phyloP scores from a whole-genome alignment of 225 moss, liverwort and hornwort genomes.

The Straminergon stramineum region DNA sequence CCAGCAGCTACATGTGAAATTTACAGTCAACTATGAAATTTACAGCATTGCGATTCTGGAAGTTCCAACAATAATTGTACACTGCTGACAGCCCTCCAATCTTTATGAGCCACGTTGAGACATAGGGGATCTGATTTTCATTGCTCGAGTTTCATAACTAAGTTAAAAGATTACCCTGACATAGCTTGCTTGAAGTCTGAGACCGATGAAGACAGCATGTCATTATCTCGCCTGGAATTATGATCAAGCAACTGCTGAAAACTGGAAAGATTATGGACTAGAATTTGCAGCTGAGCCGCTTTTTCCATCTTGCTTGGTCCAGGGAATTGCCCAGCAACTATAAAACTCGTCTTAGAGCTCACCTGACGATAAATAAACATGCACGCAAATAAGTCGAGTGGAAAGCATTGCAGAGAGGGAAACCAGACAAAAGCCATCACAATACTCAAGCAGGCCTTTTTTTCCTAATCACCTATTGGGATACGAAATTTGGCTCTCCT shows the following conservation, averaged over 20 bases:
- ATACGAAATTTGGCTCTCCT: background rate
- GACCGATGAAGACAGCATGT: background rate
- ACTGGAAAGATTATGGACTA: constrained; percentile 34
- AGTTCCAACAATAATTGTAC: background rate
- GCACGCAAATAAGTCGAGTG: background rate
- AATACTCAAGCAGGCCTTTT: background rate
- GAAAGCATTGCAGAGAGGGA: background rate
- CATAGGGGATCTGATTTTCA: background rate
- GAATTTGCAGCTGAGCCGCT: constrained; percentile 37
- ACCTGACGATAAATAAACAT: constrained; percentile 28
- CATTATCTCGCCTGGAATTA: background rate
- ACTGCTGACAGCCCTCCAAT: background rate
- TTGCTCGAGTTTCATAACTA: background rate
- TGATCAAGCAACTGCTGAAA: constrained; percentile 40
- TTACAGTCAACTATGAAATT: background rate
- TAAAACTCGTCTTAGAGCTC: constrained; percentile 62
- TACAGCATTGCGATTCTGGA: background rate
- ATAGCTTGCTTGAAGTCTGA: constrained; percentile 16
- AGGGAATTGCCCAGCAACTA: constrained; percentile 59
- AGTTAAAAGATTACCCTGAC: constrained; percentile 10
- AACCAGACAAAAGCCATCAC: background rate
- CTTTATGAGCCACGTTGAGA: background rate
- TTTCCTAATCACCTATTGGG: too few species aligned
- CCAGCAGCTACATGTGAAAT: background rate
- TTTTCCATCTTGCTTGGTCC: constrained; percentile 58